phyloP scores from a whole-genome alignment of 2,329 filamentous ascomycete species.

The Plectosphaerella sp. region DNA sequence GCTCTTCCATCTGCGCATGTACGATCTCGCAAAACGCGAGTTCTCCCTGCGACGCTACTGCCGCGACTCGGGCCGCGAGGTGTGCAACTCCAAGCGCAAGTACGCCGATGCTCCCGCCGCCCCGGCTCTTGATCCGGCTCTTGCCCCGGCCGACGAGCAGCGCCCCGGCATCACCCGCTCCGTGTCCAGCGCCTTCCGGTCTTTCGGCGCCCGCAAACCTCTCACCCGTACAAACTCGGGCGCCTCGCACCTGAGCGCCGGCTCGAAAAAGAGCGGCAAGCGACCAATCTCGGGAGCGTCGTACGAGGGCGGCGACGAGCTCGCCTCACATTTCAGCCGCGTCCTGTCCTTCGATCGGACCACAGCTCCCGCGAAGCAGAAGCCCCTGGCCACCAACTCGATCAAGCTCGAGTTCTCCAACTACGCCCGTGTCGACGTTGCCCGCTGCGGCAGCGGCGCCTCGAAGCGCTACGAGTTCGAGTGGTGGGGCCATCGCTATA shows the following conservation, averaged over 20 bases:
- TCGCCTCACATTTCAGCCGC: constrained; percentile 18
- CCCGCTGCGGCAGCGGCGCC: constrained; percentile 59
- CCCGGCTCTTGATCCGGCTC: too few relatives aligned
- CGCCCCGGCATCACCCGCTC: constrained; percentile 39
- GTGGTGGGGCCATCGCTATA: constrained; percentile 85
- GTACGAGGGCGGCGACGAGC: constrained; percentile 25
- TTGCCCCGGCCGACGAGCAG: constrained; percentile 22
- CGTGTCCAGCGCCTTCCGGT: constrained; percentile 45
- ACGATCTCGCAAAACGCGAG: constrained; percentile 79
- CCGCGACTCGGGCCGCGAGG: constrained; percentile 86
- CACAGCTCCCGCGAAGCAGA: constrained; percentile 25
- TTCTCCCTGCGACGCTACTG: constrained; percentile 91
- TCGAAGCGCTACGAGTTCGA: constrained; percentile 84
- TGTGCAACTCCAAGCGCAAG: constrained; percentile 78
- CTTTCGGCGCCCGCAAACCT: constrained; percentile 30
- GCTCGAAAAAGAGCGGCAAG: constrained; percentile 19
- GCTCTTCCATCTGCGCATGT: constrained; percentile 93
- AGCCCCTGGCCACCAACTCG: constrained; percentile 61
- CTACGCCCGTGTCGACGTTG: constrained; percentile 87
- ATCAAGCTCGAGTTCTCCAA: constrained; percentile 95
- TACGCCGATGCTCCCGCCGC: constrained; percentile 48
- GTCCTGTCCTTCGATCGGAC: constrained; percentile 22
- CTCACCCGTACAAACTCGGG: constrained; percentile 30
- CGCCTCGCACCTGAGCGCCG: constrained; percentile 19
- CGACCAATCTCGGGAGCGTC: constrained; percentile 32